phyloP scores from a whole-genome alignment of 352 stramenopile genomes.

The Phytophthora cryptogea region DNA sequence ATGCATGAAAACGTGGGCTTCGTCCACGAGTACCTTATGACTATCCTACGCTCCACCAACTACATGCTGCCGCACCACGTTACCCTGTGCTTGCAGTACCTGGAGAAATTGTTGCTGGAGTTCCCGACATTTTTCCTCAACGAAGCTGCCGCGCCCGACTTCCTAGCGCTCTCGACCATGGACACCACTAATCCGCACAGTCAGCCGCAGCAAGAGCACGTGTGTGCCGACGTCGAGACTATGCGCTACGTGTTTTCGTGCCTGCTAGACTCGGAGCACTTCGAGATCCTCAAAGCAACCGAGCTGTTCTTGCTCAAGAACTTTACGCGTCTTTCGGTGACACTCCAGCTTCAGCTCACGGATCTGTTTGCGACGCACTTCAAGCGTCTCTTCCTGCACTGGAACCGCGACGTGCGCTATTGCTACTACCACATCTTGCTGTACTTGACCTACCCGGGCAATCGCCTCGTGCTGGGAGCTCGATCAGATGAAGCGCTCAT shows the following conservation, averaged over 20 bases:
- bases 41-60: constrained; percentile 66
- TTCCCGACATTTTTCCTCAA: constrained; percentile 70
- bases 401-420: constrained; percentile 84
- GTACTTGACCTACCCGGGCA: constrained; percentile 80
- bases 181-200: constrained; percentile 20
- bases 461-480: constrained; percentile 73
- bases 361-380: constrained; percentile 57
- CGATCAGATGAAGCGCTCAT: constrained; percentile 78
- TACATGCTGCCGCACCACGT: constrained; percentile 74
- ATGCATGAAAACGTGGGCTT: constrained; percentile 51
- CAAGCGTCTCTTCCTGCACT: constrained; percentile 76
- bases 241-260: constrained; percentile 60
- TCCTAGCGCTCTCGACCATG: constrained; percentile 26
- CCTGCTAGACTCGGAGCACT: constrained; percentile 74
- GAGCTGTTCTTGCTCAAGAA: constrained; percentile 75
- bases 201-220: constrained; percentile 15
- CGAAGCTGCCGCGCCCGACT: constrained; percentile 26
- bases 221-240: constrained; percentile 39
- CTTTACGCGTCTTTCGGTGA: constrained; percentile 54
- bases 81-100: constrained; percentile 65
- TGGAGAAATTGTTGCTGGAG: constrained; percentile 57
- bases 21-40: constrained; percentile 65
- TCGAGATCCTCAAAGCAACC: constrained; percentile 68
- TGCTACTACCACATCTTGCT: constrained; percentile 83
- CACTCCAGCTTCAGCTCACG: constrained; percentile 58